Evolutionary conservation across 805 yeast genomes (phyloP).

Genomic region (Kazachstania viticola): DNA sequence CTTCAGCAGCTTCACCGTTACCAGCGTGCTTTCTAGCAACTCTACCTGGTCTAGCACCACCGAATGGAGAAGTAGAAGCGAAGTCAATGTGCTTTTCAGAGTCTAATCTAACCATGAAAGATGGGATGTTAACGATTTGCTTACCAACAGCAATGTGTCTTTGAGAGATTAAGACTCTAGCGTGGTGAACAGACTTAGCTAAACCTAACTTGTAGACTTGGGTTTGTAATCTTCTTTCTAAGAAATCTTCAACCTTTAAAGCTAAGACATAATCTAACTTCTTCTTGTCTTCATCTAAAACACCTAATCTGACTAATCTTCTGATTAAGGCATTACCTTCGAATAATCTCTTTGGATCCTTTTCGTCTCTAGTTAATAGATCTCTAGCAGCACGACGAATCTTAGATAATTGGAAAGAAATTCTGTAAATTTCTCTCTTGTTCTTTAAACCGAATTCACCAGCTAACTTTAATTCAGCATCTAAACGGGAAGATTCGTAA

Average conservation of each 20-base stretch:
- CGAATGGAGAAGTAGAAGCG: slow-evolving; percentile 98
- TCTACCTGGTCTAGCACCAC: slow-evolving; percentile 99
- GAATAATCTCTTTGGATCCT: slow-evolving; percentile 99
- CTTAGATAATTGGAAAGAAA: slow-evolving; percentile 97
- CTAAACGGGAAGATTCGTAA: slow-evolving; percentile 98
- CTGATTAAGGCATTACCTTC: slow-evolving; percentile 99
- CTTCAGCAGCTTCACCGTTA: slow-evolving; percentile 48
- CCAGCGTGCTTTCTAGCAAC: slow-evolving; percentile 87
- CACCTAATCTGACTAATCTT: slow-evolving; percentile 98
- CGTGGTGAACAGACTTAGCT: slow-evolving; percentile 99
- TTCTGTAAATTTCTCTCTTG: slow-evolving; percentile 99
- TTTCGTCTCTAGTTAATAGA: slow-evolving; percentile 98
- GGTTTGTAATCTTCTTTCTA: slow-evolving; percentile 99
- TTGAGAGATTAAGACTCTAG: slow-evolving; percentile 96
- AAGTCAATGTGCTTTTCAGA: slow-evolving; percentile 99
- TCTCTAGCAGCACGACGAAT: slow-evolving; percentile 99
- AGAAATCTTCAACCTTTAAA: slow-evolving; percentile 95
- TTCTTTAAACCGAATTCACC: slow-evolving; percentile 99
- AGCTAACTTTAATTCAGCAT: slow-evolving; percentile 97
- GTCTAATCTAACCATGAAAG: slow-evolving; percentile 99
- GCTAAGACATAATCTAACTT: slow-evolving; percentile 99
- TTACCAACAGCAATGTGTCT: slow-evolving; percentile 99
- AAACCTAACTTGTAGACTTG: slow-evolving; percentile 99
- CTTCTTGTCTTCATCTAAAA: slow-evolving; percentile 97
- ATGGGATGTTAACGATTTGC: slow-evolving; percentile 97